phyloP scores from a whole-genome alignment of 2,329 filamentous ascomycete genomes.

The Penicillium occitanis region DNA sequence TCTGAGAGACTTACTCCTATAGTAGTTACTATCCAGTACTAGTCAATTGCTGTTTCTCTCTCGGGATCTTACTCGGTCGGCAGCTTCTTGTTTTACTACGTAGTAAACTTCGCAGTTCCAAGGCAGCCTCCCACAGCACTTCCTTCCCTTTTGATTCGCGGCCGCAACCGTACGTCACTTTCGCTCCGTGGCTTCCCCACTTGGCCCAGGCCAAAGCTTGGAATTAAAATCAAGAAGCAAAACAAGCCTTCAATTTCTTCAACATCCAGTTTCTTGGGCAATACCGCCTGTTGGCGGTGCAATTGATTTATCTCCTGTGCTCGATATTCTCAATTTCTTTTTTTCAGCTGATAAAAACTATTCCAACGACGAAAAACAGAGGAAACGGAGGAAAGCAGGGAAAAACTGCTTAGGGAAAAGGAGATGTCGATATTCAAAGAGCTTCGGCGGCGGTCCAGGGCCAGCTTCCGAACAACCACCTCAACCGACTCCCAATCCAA shows the following conservation, averaged over 20 bases:
- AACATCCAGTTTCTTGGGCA: constrained; percentile 1
- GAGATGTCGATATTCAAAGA: constrained; percentile 68
- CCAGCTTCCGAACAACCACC: constrained; percentile 66
- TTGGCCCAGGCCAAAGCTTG: constrained; percentile 3
- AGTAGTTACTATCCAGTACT: neutral
- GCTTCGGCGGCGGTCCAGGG: constrained; percentile 72
- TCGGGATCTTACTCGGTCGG: neutral
- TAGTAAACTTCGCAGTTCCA: neutral
- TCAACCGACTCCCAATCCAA: constrained; percentile 48
- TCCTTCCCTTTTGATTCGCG: constrained; percentile 3
- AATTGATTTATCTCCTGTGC: neutral
- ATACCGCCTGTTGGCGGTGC: constrained; percentile 5
- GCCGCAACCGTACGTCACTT: constrained; percentile 18
- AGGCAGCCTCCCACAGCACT: neutral
- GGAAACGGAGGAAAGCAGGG: neutral
- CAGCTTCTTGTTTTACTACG: neutral
- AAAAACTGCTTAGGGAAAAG: neutral
- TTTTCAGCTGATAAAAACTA: neutral
- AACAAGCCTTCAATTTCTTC: neutral
- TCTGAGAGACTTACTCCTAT: neutral
- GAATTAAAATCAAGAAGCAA: constrained; percentile 11
- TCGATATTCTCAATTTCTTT: neutral
- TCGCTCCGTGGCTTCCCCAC: neutral
- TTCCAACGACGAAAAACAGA: neutral
- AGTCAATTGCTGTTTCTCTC: neutral